Percentiles rank a stretch among this genome's conserved stretches.
phyloP scores from a whole-genome alignment of 2,329 filamentous ascomycete species.

The Pestalotiopsis sp. region DNA sequence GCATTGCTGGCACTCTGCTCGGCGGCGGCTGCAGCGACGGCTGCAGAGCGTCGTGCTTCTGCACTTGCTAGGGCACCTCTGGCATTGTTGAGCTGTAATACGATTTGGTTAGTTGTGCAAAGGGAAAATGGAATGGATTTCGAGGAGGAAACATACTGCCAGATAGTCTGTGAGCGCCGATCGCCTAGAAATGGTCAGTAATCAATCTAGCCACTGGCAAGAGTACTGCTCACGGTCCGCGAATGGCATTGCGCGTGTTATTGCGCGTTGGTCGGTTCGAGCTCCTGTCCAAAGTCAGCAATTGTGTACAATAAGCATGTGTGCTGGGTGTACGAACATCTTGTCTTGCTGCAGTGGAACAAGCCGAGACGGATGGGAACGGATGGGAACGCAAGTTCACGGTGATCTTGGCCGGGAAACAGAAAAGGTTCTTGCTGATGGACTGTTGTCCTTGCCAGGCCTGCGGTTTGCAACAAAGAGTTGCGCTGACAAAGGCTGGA shows the following conservation, averaged over 20 bases:
- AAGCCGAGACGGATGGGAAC: not conserved
- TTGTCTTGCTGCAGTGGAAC: not conserved
- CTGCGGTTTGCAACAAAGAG: not conserved
- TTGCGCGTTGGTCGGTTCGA: slow-evolving; percentile 17
- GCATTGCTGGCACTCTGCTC: not conserved
- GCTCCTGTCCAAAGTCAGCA: slow-evolving; percentile 15
- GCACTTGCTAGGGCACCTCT: slow-evolving; percentile 23
- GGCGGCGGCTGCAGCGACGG: slow-evolving; percentile 14
- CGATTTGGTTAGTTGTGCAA: not conserved
- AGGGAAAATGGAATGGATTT: not conserved
- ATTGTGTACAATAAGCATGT: not conserved
- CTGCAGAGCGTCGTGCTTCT: slow-evolving; percentile 23
- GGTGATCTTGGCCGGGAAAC: too few relatives aligned
- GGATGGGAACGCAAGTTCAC: not conserved
- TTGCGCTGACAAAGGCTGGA: not conserved
- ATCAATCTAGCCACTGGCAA: not conserved
- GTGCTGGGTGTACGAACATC: not conserved
- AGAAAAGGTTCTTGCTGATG: not conserved
- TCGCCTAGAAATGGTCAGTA: slow-evolving; percentile 14
- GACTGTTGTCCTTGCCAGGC: not conserved
- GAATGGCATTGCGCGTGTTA: slow-evolving; percentile 20
- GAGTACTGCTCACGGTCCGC: slow-evolving; percentile 26
- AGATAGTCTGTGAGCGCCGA: slow-evolving; percentile 35
- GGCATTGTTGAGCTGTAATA: not conserved
- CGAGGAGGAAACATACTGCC: slow-evolving; percentile 16